These are phyloP conservation scores for Elsinoe australis DNA, from an alignment of 2,329 filamentous ascomycete species.

Conservation along the genomic window DNA sequence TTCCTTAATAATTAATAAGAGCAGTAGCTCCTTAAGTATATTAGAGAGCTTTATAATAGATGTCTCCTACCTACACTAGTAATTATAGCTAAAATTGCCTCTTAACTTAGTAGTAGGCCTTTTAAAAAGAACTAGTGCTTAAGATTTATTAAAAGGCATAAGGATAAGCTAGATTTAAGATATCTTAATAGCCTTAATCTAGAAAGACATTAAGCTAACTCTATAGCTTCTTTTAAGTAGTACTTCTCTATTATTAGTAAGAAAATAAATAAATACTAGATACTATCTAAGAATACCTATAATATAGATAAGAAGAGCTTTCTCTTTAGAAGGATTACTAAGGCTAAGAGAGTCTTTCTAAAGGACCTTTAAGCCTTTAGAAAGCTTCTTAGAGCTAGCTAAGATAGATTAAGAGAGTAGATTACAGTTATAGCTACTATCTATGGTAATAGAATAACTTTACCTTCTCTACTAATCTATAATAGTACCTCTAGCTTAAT, in stretches of 20 bases:
- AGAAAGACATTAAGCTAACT: constrained; percentile 14
- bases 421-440: constrained; percentile 21
- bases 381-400: constrained; percentile 13
- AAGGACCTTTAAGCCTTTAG: constrained; percentile 1
- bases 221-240: constrained; percentile 11
- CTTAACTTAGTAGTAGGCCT: constrained; percentile 8
- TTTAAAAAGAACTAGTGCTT: constrained; percentile 5
- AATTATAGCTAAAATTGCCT: constrained; percentile 7
- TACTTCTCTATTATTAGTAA: constrained; percentile 9
- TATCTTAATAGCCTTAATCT: constrained; percentile 15
- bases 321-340: not conserved
- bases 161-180: not conserved
- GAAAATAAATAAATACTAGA: constrained; percentile 4
- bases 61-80: constrained; percentile 1
- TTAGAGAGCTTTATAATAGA: constrained; percentile 12
- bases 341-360: constrained; percentile 8
- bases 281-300: not conserved
- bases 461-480: constrained; percentile 21
- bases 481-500: constrained; percentile 17
- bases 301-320: constrained; percentile 1
- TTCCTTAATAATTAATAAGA: constrained; percentile 8
- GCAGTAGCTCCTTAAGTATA: not conserved
- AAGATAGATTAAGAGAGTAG: constrained; percentile 22
- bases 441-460: constrained; percentile 18
- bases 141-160: constrained; percentile 6